Evolutionary conservation across 192 early-diverging fungal species (phyloP).

Genomic region (Kappamyces sp.): DNA sequence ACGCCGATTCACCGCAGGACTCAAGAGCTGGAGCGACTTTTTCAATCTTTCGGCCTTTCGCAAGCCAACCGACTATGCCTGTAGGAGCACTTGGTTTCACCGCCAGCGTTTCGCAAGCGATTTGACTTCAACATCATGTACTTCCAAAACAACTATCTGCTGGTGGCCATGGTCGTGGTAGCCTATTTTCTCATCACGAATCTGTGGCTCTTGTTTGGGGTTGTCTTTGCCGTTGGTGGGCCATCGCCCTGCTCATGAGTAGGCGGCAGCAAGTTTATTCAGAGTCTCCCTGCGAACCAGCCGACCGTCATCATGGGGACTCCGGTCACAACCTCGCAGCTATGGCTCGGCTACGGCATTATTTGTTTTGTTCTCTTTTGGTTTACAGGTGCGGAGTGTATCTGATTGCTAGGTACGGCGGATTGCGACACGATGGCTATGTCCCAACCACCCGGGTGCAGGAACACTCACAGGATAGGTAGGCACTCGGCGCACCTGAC

Average conservation of each 20-base stretch:
- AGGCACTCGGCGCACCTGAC: too few species aligned
- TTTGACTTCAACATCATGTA: constrained; percentile 33
- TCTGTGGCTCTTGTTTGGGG: constrained; percentile 33
- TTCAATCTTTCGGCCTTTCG: neutral
- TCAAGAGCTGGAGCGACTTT: constrained; percentile 14
- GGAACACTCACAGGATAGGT: too few species aligned
- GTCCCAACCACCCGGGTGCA: too few species aligned
- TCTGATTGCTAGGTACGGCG: too few species aligned
- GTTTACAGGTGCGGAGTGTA: too few species aligned
- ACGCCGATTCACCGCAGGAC: constrained; percentile 24
- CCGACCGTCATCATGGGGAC: constrained; percentile 20
- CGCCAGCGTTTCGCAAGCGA: constrained; percentile 24
- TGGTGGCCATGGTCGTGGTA: constrained; percentile 30
- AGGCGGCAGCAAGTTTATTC: neutral
- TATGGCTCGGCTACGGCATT: constrained; percentile 31
- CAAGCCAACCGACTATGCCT: neutral
- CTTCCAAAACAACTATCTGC: constrained; percentile 45
- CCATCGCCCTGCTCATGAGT: neutral
- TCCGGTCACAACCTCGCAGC: constrained; percentile 32
- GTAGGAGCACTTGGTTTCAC: neutral
- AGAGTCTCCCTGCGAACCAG: constrained; percentile 13
- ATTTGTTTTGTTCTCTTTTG: constrained; percentile 28
- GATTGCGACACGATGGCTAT: too few species aligned
- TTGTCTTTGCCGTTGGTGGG: constrained; percentile 34
- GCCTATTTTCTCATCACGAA: constrained; percentile 39